phyloP scores from a whole-genome alignment of 352 stramenopile genomes.

The Thalassiosira delicatula region DNA sequence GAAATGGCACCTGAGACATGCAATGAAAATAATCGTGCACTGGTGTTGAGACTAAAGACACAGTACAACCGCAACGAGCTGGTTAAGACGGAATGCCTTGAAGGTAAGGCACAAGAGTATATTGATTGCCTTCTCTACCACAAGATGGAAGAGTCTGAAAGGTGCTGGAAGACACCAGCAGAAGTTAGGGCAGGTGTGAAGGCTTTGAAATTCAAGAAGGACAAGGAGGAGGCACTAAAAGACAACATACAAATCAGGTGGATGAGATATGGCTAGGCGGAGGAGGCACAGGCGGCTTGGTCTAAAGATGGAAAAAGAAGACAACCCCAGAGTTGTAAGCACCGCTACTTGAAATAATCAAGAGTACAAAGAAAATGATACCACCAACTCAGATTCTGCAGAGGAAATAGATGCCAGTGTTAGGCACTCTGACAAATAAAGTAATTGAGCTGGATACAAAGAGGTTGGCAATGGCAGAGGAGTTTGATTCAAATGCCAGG shows the following conservation, averaged over 20 bases:
- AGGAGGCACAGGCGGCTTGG: neutral
- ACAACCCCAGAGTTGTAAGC: neutral
- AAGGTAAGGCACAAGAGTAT: neutral
- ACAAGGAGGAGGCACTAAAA: constrained; percentile 25
- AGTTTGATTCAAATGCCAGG: neutral
- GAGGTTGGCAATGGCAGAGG: neutral
- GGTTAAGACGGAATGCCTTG: neutral
- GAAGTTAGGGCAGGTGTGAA: constrained; percentile 17
- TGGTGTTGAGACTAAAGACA: neutral
- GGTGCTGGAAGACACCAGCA: constrained; percentile 32
- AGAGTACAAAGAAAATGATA: neutral
- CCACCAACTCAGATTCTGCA: neutral
- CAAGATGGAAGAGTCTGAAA: constrained; percentile 26
- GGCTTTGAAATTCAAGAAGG: constrained; percentile 17
- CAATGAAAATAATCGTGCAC: neutral
- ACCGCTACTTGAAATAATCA: neutral
- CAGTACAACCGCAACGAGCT: neutral
- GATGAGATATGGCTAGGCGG: neutral
- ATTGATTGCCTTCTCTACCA: constrained; percentile 20
- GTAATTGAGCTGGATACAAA: neutral
- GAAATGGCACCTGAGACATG: too few species aligned
- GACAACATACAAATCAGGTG: constrained; percentile 8
- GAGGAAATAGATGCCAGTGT: too few species aligned
- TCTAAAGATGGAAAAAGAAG: neutral
- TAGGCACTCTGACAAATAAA: too few species aligned